These are phyloP conservation scores for Dictyostelium brefeldianum DNA, from an alignment of 78 protist genomes.

Conservation along the genomic window DNA sequence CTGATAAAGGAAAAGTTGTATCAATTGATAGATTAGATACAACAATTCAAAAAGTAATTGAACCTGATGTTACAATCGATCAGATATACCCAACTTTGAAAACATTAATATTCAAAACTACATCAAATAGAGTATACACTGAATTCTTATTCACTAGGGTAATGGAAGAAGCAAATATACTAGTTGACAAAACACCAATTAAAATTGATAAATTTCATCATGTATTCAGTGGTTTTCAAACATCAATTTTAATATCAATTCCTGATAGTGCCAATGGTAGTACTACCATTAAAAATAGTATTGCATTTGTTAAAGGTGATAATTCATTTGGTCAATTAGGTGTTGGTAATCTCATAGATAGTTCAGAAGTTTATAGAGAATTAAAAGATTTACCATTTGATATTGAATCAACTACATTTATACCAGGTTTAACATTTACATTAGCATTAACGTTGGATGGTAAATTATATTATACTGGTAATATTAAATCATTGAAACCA, in stretches of 20 bases:
- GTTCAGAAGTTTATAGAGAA: background rate
- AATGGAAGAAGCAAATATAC: background rate
- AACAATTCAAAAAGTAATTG: background rate
- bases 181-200: background rate
- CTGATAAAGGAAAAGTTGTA: background rate
- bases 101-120: background rate
- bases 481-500: slow-evolving; percentile 34
- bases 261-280: background rate
- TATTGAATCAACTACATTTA: background rate
- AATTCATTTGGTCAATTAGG: slow-evolving; percentile 73
- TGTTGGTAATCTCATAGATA: background rate
- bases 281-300: background rate
- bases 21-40: background rate
- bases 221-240: background rate
- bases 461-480: slow-evolving; percentile 44
- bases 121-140: background rate
- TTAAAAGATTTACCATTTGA: slow-evolving; percentile 31
- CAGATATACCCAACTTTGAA: background rate
- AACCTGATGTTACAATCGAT: background rate
- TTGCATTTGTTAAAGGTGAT: slow-evolving; percentile 20
- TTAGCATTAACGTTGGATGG: background rate
- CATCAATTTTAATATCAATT: background rate
- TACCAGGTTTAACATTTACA: slow-evolving; percentile 38
- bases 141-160: background rate
- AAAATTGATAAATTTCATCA: background rate